Base-by-base conservation (phyloP, 768 basidiomycete genomes). In the Russula griseocarnosa region DNA sequence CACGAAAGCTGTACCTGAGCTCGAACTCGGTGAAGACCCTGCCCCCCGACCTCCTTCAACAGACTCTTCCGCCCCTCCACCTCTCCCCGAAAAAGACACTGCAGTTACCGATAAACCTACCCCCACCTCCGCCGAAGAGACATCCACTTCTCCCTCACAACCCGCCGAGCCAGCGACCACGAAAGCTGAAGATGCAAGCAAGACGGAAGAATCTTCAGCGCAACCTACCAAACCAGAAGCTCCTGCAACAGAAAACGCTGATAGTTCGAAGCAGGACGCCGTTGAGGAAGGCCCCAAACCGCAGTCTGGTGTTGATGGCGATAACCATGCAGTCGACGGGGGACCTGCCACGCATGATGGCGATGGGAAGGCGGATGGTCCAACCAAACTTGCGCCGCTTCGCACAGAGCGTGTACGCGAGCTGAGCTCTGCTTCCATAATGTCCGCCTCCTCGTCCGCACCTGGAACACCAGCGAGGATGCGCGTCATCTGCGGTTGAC, bases 401-500 rank as follows among this genome's bases (percentile, higher is more conserved):
- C n/a, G n/a, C 7, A 22, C 61, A 18, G 58, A 64, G 0, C 63
- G 36, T 26, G 0, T 65, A 36, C 64, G 64, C 28, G 32, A 56
- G 13, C 4, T 11, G 24, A 65, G 64, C 26, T 30, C 54, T 44
- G 60, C 59, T 24, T 61, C 64, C 26, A 30, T 26, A 16, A 65
- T 61, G 64, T 51, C 59, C 13, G 5, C 47, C 3, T 26, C 59
- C 22, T 4, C 47, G 3, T 44, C 59, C 6, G 13, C 40, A 34
- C 54, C 28, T 9, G 58, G 14, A 13, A 65, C 64, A 6, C 59
- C 64, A 22, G 60, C 47, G 64, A 65, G 2, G 64, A 65, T 1
- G 38, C n/a, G 46, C 18, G 30, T 60, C 32, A 11, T 61, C 63
- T 8, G 53, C 63, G 1, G 11, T 56, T 14, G 63, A 65, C 1